Conservation (phyloP, 768 basidiomycete genomes). For the Multifurca ochricompacta region DNA sequence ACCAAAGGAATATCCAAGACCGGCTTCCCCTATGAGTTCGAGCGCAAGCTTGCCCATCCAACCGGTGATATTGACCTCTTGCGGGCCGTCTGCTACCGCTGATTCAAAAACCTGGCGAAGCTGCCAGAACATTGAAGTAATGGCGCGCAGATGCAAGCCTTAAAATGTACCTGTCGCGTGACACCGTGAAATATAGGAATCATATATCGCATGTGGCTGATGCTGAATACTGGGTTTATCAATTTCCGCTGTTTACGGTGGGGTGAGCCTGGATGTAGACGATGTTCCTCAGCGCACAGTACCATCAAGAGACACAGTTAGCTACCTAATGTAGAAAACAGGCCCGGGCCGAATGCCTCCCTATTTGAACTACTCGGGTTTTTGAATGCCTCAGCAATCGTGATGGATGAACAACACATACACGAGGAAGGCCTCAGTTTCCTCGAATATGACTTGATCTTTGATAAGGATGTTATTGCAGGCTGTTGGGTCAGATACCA, state of each 20-base stretch:
- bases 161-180: slow-evolving; percentile 6
- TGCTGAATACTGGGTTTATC: background rate
- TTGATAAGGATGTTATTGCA: background rate
- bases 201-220: slow-evolving; percentile 20
- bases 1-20: slow-evolving; percentile 23
- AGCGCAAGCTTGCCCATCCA: slow-evolving; percentile 22
- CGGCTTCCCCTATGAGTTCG: slow-evolving; percentile 23
- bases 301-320: background rate
- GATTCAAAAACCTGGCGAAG: slow-evolving; percentile 20
- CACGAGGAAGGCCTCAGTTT: background rate
- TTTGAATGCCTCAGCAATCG: too few species aligned
- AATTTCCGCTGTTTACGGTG: slow-evolving; percentile 16
- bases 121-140: slow-evolving; percentile 33
- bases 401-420: background rate
- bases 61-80: slow-evolving; percentile 17
- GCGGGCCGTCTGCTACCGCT: slow-evolving; percentile 31
- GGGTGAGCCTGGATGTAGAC: slow-evolving; percentile 16
- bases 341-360: background rate
- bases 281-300: background rate
- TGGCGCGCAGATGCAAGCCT: slow-evolving; percentile 27
- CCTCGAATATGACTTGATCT: background rate
- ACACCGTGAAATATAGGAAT: slow-evolving; percentile 20
- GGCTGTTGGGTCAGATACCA: slow-evolving; percentile 7
- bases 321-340: background rate
- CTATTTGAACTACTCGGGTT: background rate